Base-by-base conservation (phyloP, 257 asterid species). In the Paulownia fortunei region DNA sequence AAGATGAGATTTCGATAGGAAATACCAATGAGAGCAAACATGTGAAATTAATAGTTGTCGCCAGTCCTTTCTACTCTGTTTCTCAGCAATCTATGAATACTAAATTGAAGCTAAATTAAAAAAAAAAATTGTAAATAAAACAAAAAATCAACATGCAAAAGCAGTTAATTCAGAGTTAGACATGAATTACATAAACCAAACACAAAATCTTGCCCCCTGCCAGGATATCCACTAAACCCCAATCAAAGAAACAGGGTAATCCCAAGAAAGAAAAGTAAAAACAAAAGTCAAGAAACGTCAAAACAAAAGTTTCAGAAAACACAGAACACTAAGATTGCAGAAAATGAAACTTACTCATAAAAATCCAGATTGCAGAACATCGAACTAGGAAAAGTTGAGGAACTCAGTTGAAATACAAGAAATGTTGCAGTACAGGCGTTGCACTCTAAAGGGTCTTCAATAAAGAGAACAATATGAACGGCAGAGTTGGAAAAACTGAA, bases 311-410 rank as follows among this genome's bases (percentile, higher is more conserved):
- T 12, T n/a, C 62, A 76, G 74, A 51, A 44, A 6, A 21, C 19
- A 16, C 7, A 55, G 4, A 55, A 46, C 26, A 49, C 60, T 4
- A 5, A 71, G 5, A 24, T 16, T 30, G 47, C 76, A 52, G 56
- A 67, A 66, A 60, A 32, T 23, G 39, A 15, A 61, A 76, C 85
- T 81, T 81, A 79, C 84, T 56, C 51, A 65, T 34, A 39, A 77
- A 51, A 75, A 11, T 66, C 70, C 62, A 42, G 63, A 42, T 21
- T 19, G 70, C 71, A 62, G 78, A 78, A n/a, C 68, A 46, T 19
- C 79, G 61, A 55, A 13, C 59, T 11, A 3, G 5, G 8, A 18
- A 19, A 61, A 58, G 3, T 16, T 47, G 65, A 41, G 42, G 63
- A 73, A 30, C 8, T 32, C 18, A 37, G 66, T 10, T 51, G 55